Evolutionary conservation across 768 basidiomycete genomes (phyloP).

Genomic region (Suillus plorans): DNA sequence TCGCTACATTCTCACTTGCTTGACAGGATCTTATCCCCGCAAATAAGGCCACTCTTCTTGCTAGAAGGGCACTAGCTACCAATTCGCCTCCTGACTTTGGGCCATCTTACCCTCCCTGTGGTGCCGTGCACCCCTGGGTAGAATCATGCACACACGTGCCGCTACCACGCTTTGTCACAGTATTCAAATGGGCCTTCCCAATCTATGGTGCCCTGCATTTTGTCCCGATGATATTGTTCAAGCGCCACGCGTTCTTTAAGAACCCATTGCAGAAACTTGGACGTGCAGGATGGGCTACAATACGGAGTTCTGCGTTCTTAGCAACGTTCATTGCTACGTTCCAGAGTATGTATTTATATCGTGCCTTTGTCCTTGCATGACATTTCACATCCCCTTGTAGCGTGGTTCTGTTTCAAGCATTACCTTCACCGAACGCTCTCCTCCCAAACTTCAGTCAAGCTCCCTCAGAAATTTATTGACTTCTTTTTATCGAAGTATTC

Average conservation of each 20-base stretch:
- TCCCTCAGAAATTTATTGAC: slow-evolving; percentile 50
- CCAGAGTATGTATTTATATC: slow-evolving; percentile 55
- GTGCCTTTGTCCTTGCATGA: neutral
- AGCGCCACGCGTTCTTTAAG: slow-evolving; percentile 60
- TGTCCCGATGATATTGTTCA: slow-evolving; percentile 83
- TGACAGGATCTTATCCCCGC: slow-evolving; percentile 52
- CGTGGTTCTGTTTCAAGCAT: slow-evolving; percentile 66
- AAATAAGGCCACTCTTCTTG: slow-evolving; percentile 51
- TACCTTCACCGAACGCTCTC: slow-evolving; percentile 51
- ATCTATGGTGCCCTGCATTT: slow-evolving; percentile 90
- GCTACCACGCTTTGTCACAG: slow-evolving; percentile 65
- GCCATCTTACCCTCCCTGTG: slow-evolving; percentile 55
- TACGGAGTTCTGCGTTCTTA: slow-evolving; percentile 85
- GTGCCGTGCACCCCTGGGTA: slow-evolving; percentile 74
- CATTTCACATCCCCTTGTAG: slow-evolving; percentile 31
- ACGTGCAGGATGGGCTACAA: slow-evolving; percentile 66
- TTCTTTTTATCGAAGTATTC: slow-evolving; percentile 65
- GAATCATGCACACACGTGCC: slow-evolving; percentile 49
- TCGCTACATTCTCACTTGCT: neutral
- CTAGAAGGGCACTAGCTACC: slow-evolving; percentile 38
- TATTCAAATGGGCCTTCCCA: slow-evolving; percentile 82
- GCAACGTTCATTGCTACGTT: slow-evolving; percentile 80
- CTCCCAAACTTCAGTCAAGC: slow-evolving; percentile 31
- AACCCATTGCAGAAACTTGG: slow-evolving; percentile 68
- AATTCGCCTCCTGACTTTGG: slow-evolving; percentile 43